These are phyloP conservation scores for Aspergillus campestris DNA, from an alignment of 495 filamentous ascomycete genomes.

Conservation along the genomic window DNA sequence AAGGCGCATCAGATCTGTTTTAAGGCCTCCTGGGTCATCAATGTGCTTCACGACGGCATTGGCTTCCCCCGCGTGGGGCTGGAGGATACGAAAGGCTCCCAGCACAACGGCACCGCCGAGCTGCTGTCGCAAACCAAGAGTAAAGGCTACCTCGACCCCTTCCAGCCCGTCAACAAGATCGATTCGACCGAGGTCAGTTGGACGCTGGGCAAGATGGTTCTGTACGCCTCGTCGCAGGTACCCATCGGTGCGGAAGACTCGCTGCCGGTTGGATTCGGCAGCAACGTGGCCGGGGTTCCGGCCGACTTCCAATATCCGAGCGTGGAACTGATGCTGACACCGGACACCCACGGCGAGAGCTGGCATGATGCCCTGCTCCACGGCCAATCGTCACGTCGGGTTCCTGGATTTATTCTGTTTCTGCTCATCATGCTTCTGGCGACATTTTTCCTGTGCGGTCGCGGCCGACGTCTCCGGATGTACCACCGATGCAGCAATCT, in stretches of 20 bases:
- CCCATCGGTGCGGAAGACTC: conserved; percentile 49
- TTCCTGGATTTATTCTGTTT: conserved; percentile 68
- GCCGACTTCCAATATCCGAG: conserved; percentile 80
- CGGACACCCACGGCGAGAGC: conserved; percentile 49
- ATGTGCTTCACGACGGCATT: conserved; percentile 90
- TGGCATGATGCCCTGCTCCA: conserved; percentile 69
- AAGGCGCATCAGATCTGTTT: conserved; percentile 85
- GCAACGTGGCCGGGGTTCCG: conserved; percentile 61
- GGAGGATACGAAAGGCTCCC: conserved; percentile 44
- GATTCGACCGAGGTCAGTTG: conserved; percentile 91
- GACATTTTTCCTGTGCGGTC: conserved; percentile 57
- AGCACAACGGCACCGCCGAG: conserved; percentile 68
- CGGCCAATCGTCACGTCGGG: conserved; percentile 51
- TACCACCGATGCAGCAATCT: conserved; percentile 47
- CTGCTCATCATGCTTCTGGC: conserved; percentile 60
- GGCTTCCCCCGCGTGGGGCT: conserved; percentile 85
- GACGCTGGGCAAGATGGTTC: conserved; percentile 96
- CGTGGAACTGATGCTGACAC: conserved; percentile 38
- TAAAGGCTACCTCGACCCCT: conserved; percentile 78
- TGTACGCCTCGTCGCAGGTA: conserved; percentile 88
- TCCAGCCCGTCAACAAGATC: conserved; percentile 91
- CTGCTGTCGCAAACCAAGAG: conserved; percentile 59
- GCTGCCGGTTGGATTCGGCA: conserved; percentile 84
- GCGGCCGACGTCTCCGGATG: conserved; percentile 61
- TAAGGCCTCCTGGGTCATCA: conserved; percentile 96